These are phyloP conservation scores for Penicillium sp. DNA, from an alignment of 2,329 filamentous ascomycete species.

Conservation along the genomic window DNA sequence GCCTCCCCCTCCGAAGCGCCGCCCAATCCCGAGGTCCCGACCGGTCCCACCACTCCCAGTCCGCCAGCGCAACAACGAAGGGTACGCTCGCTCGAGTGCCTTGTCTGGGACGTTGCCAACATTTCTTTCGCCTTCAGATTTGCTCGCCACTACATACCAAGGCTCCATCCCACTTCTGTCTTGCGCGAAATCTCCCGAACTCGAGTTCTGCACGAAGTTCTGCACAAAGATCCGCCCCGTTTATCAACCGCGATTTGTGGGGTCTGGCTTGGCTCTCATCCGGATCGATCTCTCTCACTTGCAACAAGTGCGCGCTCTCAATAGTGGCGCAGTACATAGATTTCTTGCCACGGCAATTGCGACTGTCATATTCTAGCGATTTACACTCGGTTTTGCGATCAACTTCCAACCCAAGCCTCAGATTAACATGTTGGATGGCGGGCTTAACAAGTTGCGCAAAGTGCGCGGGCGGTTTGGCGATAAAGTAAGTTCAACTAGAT, in stretches of 20 bases:
- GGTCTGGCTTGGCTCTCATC: conserved; percentile 2
- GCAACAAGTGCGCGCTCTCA: not conserved
- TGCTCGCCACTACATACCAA: not conserved
- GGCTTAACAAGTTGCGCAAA: conserved; percentile 32
- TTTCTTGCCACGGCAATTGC: not conserved
- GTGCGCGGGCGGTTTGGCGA: conserved; percentile 40
- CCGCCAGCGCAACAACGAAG: conserved; percentile 19
- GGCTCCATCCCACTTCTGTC: not conserved
- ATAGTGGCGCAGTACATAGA: conserved; percentile 29
- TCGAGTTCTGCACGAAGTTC: not conserved
- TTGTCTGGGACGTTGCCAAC: conserved; percentile 6
- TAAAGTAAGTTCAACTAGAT: conserved; percentile 30
- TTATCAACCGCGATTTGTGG: conserved; percentile 5
- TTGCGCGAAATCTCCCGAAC: not conserved
- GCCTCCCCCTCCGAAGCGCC: conserved; percentile 18
- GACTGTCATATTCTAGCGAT: not conserved
- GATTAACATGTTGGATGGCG: conserved; percentile 2
- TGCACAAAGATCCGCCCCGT: conserved; percentile 4
- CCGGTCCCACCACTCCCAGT: conserved; percentile 9
- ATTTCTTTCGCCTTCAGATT: conserved; percentile 4
- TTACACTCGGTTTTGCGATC: not conserved
- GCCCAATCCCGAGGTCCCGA: conserved; percentile 21
- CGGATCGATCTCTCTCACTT: not conserved
- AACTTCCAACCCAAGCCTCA: not conserved
- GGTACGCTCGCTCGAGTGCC: conserved; percentile 4